Conservation (phyloP, 495 filamentous ascomycete species). For the Lophiostoma macrostomum region DNA sequence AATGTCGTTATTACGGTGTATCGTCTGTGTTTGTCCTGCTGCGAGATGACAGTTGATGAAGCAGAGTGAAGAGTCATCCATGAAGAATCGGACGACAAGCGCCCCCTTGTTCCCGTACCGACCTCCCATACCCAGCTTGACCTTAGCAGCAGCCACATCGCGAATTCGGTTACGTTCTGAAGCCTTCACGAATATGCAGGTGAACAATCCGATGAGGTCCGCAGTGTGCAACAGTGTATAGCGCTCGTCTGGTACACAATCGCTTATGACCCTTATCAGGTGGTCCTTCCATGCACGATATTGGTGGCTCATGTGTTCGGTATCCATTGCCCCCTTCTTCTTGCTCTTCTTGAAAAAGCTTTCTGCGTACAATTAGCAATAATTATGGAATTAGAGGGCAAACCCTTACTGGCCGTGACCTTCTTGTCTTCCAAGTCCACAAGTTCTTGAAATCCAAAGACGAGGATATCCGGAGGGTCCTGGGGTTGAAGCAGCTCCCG, state of each 20-base stretch:
- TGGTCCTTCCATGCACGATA: slow-evolving; percentile 95
- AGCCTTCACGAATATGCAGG: slow-evolving; percentile 87
- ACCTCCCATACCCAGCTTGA: slow-evolving; percentile 94
- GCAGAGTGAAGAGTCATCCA: slow-evolving; percentile 91
- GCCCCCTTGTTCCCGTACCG: slow-evolving; percentile 95
- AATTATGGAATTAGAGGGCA: neutral
- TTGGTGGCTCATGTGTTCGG: slow-evolving; percentile 94
- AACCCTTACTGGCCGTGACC: slow-evolving; percentile 70
- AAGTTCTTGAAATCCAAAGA: slow-evolving; percentile 97
- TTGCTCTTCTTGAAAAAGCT: slow-evolving; percentile 58
- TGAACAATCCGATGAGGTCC: slow-evolving; percentile 90
- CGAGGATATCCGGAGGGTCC: slow-evolving; percentile 78
- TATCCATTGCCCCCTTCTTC: slow-evolving; percentile 80
- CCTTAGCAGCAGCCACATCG: slow-evolving; percentile 71
- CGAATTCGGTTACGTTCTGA: slow-evolving; percentile 70
- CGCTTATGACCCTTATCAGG: slow-evolving; percentile 73
- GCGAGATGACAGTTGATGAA: slow-evolving; percentile 98
- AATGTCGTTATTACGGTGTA: slow-evolving; percentile 88
- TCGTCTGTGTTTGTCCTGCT: slow-evolving; percentile 85
- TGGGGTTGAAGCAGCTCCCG: slow-evolving; percentile 66
- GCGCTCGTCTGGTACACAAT: slow-evolving; percentile 74
- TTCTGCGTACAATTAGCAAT: slow-evolving; percentile 11
- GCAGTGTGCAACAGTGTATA: slow-evolving; percentile 86
- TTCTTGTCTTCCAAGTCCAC: slow-evolving; percentile 97
- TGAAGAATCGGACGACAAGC: slow-evolving; percentile 80